These are phyloP conservation scores for Starmerella floricola DNA, from an alignment of 805 yeast species.

Conservation along the genomic window DNA sequence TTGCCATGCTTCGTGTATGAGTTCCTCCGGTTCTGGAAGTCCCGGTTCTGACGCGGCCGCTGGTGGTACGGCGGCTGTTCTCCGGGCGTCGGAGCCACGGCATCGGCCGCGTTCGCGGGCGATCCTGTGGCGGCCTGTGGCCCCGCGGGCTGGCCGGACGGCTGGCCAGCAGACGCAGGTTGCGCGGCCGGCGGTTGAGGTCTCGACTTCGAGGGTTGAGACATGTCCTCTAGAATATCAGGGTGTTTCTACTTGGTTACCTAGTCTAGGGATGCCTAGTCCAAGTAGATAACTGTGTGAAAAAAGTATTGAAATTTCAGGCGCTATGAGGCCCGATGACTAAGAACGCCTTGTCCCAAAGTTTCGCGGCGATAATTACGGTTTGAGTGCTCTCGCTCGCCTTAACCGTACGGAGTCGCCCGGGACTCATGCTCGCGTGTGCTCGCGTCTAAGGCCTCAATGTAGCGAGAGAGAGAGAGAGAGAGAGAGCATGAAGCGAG, in stretches of 20 bases:
- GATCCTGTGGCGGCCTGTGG: background rate
- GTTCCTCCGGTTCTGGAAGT: background rate
- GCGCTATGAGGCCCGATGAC: background rate
- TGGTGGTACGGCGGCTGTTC: background rate
- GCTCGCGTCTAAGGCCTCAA: no score
- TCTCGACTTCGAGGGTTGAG: background rate
- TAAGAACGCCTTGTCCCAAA: background rate
- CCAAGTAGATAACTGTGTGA: constrained; percentile 13
- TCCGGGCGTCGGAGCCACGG: background rate
- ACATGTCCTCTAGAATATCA: constrained; percentile 1
- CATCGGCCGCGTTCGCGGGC: background rate
- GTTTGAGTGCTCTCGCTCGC: no score
- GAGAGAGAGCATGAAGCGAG: no score
- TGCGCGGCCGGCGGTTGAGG: constrained; percentile 1
- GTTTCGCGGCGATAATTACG: no score
- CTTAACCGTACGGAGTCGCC: no score
- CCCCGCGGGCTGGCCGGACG: background rate
- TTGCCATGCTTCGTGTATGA: constrained; percentile 4
- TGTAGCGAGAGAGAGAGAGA: no score
- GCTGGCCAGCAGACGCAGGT: background rate
- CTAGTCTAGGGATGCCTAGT: background rate
- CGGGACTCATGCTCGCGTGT: no score
- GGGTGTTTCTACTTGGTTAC: constrained; percentile 11
- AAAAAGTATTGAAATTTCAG: constrained; percentile 14
- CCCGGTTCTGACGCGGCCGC: background rate